Conservation (phyloP, 345 rosid genomes). For the Eucalyptus cloeziana region DNA sequence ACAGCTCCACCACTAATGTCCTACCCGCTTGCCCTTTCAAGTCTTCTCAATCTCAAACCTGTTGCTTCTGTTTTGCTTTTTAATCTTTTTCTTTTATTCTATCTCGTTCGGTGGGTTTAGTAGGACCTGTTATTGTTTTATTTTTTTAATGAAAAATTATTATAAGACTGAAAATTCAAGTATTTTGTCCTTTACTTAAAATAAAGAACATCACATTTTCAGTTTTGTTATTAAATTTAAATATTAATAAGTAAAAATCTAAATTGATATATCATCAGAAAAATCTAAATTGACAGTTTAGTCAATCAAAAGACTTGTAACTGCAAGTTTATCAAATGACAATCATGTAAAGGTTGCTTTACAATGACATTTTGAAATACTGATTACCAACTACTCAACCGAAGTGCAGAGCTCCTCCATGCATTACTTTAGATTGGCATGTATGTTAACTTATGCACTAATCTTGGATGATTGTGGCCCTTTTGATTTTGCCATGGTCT, state of each 20-base stretch:
- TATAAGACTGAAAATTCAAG: neutral
- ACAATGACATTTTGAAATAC: neutral
- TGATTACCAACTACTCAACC: neutral
- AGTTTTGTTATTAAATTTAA: neutral
- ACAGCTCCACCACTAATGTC: neutral
- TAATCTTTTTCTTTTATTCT: neutral
- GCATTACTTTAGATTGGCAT: neutral
- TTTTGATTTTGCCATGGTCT: neutral
- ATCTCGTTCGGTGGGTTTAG: neutral
- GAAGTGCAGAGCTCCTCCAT: neutral
- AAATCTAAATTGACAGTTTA: neutral
- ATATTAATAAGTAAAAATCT: neutral
- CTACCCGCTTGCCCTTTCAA: neutral
- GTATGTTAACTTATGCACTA: neutral
- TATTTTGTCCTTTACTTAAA: neutral
- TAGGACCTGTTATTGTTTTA: neutral
- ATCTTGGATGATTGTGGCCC: neutral
- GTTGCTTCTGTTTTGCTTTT: neutral
- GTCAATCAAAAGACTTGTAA: neutral
- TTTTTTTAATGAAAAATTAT: neutral
- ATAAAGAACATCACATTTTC: neutral
- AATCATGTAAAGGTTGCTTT: neutral
- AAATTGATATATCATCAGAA: neutral
- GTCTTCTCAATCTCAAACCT: neutral
- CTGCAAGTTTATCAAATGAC: neutral